Evolutionary conservation across 768 basidiomycete genomes (phyloP).

Genomic region (Amanita rimosa): DNA sequence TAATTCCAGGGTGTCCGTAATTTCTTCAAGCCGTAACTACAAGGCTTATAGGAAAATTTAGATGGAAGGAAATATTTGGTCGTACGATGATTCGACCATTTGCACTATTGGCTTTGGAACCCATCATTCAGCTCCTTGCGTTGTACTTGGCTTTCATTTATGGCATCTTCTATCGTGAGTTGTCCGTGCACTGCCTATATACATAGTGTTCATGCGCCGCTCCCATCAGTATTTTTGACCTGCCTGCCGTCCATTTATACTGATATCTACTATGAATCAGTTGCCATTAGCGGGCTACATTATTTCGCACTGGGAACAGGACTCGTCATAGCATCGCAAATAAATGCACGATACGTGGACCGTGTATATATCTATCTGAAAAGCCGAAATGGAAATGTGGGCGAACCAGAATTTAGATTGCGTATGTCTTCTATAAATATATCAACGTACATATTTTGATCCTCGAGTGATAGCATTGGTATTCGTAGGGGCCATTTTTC

Average conservation of each 20-base stretch:
- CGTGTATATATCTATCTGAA: constrained; percentile 38
- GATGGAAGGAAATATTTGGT: constrained; percentile 39
- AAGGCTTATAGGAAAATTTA: constrained; percentile 12
- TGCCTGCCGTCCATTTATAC: constrained; percentile 46
- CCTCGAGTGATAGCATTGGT: constrained; percentile 38
- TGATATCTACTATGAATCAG: constrained; percentile 37
- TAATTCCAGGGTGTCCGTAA: constrained; percentile 31
- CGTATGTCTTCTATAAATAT: constrained; percentile 20
- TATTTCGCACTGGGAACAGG: constrained; percentile 67
- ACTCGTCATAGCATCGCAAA: constrained; percentile 35
- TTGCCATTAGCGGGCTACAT: constrained; percentile 54
- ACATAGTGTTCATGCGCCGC: background rate
- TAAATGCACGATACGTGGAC: constrained; percentile 49
- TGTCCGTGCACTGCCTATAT: background rate
- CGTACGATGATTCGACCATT: constrained; percentile 58
- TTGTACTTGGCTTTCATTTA: constrained; percentile 64
- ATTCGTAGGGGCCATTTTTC: constrained; percentile 41
- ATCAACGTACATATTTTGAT: background rate
- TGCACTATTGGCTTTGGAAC: constrained; percentile 43
- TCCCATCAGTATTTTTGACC: constrained; percentile 46
- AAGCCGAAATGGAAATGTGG: constrained; percentile 31
- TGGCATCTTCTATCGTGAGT: constrained; percentile 46
- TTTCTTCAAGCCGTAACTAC: background rate
- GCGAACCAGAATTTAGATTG: constrained; percentile 37
- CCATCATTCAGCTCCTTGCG: constrained; percentile 58